Base-by-base conservation (phyloP, 2,329 filamentous ascomycete genomes). In the Penicillium sp. region DNA sequence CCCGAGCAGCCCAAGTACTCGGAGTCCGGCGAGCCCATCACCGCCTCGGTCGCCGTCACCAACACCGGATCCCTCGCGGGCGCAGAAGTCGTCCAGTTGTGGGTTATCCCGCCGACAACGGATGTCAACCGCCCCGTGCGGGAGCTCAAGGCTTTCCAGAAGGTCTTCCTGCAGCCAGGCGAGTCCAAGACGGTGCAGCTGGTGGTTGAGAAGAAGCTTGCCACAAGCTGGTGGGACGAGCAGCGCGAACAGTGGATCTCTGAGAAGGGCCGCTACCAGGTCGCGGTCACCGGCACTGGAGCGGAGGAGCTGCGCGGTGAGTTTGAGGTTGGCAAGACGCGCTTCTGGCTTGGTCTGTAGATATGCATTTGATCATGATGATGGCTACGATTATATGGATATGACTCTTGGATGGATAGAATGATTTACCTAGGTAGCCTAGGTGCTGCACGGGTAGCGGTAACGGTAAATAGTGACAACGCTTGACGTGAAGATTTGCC, bases 191-290 rank as follows among this genome's bases (percentile, higher is more conserved):
- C 52, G 5, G 78, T 81, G 2, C 68, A 72, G n/a, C 70, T 89
- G 6, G 65, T 69, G 3, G 58, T 68, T n/a, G 60, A 77, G 45
- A 77, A 77, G 55, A 86, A 84, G 65, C 81, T 85, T 39, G 80
- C 79, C 0, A 76, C 79, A 0, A 78, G 79, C 38, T 88, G 82
- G 66, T 88, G 81, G 73, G 82, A 87, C 51, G 84, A 88, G 67
- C 74, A 77, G 47, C 69, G 78, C 9, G 71, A 76, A 39, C 70
- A 79, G 54, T 89, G 83, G 83, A 75, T 78, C 14, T 76, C 76
- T 1, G 83, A 86, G 66, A 74, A 74, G 57, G 85, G 83, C 19
- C 69, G 70, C 33, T 87, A 87, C 58, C 75, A 76, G 41, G 72
- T 87, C 11, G 63, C 81, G 38, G 76, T 86, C 2, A 83, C 67